A percentile compares a stretch with the other conserved stretches of the same genome.
phyloP scores from a whole-genome alignment of 2,329 filamentous ascomycete species.

The Botrytis fragariae region DNA sequence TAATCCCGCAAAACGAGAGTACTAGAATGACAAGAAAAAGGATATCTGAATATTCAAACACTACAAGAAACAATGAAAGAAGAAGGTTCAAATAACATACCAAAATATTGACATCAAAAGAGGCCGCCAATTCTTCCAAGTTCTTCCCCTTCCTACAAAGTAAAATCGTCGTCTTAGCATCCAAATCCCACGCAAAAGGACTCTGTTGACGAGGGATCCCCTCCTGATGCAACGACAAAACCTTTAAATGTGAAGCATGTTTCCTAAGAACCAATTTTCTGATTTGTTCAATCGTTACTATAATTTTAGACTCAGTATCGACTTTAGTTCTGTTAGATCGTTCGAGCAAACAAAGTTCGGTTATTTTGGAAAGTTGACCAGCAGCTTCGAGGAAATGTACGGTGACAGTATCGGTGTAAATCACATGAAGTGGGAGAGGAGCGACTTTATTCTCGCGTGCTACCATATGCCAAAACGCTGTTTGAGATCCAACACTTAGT shows the following conservation, averaged over 20 bases:
- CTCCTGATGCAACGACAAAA: slow-evolving; percentile 61
- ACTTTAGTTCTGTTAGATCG: slow-evolving; percentile 50
- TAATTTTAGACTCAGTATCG: slow-evolving; percentile 51
- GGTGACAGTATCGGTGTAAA: slow-evolving; percentile 64
- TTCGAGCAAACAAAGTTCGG: slow-evolving; percentile 61
- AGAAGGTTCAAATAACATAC: slow-evolving; percentile 42
- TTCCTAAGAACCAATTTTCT: slow-evolving; percentile 55
- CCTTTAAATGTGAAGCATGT: slow-evolving; percentile 53
- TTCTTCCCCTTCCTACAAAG: slow-evolving; percentile 50
- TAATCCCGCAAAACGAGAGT: neutral
- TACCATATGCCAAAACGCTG: slow-evolving; percentile 57
- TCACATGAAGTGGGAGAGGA: slow-evolving; percentile 53
- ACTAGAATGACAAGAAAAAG: neutral
- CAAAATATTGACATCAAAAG: slow-evolving; percentile 53
- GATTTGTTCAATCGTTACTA: slow-evolving; percentile 56
- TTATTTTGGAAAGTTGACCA: slow-evolving; percentile 50
- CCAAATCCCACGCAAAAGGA: slow-evolving; percentile 54
- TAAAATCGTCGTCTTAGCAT: slow-evolving; percentile 54
- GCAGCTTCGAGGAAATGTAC: slow-evolving; percentile 53
- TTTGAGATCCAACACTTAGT: slow-evolving; percentile 62
- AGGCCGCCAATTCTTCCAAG: slow-evolving; percentile 56
- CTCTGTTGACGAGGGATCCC: slow-evolving; percentile 51
- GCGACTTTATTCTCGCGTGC: slow-evolving; percentile 51
- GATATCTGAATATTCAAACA: neutral
- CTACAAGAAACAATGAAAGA: neutral